These are phyloP conservation scores for Quercus agrifolia DNA, from an alignment of 306 rosid genomes.

Conservation along the genomic window DNA sequence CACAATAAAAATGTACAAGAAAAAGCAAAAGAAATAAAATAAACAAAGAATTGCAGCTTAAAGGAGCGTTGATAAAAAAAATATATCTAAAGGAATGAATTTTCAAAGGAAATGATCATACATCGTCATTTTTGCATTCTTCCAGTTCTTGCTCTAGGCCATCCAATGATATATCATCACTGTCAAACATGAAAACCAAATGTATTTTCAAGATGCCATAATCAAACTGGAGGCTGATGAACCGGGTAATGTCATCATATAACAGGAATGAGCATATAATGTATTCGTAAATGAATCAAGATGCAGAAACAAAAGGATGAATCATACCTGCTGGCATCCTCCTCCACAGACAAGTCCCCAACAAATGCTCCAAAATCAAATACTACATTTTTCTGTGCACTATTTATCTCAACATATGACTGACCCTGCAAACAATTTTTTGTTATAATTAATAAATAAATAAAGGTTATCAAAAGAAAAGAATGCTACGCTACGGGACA, in stretches of 20 bases:
- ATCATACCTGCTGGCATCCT: slow-evolving; percentile 63
- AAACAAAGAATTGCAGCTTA: neutral
- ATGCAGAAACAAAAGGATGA: neutral
- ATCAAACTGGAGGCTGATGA: neutral
- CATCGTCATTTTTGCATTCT: slow-evolving; percentile 80
- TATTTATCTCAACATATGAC: slow-evolving; percentile 28
- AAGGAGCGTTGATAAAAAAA: neutral
- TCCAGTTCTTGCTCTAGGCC: slow-evolving; percentile 91
- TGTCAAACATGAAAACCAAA: slow-evolving; percentile 27
- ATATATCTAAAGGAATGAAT: neutral
- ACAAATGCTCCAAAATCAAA: slow-evolving; percentile 83
- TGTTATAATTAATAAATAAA: too few relatives aligned
- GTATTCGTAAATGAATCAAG: neutral
- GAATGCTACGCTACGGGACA: too few relatives aligned
- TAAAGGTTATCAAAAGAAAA: too few relatives aligned
- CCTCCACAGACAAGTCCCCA: slow-evolving; percentile 77
- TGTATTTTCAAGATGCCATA: neutral
- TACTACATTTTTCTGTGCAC: slow-evolving; percentile 32
- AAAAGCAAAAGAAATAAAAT: neutral
- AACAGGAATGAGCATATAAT: neutral
- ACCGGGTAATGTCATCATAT: neutral
- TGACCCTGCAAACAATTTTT: slow-evolving; percentile 36
- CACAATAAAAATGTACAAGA: neutral
- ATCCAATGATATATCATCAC: slow-evolving; percentile 83
- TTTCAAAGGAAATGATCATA: slow-evolving; percentile 31